Conservation (phyloP, 1,284 basidiomycete species). For the Sporisorium reilianum region DNA sequence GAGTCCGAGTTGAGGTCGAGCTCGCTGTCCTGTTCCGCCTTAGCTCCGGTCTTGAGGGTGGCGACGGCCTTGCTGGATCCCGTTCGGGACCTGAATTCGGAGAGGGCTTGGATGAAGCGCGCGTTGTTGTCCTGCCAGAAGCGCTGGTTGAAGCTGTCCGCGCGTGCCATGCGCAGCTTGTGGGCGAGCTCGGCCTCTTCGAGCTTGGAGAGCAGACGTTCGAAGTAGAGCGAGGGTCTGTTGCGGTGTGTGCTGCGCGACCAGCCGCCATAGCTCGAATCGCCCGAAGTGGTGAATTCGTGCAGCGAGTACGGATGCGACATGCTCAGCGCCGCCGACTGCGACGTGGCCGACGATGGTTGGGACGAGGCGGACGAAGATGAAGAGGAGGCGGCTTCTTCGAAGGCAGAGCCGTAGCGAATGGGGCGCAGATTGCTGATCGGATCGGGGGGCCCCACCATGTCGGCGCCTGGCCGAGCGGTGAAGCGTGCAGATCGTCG, state of each 20-base stretch:
- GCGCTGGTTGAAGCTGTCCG: slow-evolving; percentile 65
- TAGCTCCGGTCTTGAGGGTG: slow-evolving; percentile 5
- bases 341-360: slow-evolving; percentile 8
- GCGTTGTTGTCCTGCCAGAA: slow-evolving; percentile 68
- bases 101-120: slow-evolving; percentile 58
- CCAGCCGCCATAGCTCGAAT: slow-evolving; percentile 8
- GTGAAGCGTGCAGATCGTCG: slow-evolving; percentile 45
- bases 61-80: slow-evolving; percentile 42
- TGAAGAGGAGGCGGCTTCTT: slow-evolving; percentile 17
- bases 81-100: slow-evolving; percentile 45
- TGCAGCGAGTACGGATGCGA: slow-evolving; percentile 64
- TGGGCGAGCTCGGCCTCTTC: slow-evolving; percentile 62
- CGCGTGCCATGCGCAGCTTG: slow-evolving; percentile 53
- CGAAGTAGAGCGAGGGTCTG: slow-evolving; percentile 45
- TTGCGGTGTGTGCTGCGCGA: not conserved
- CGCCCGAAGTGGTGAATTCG: slow-evolving; percentile 53
- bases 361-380: slow-evolving; percentile 7
- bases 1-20: slow-evolving; percentile 42
- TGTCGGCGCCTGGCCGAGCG: slow-evolving; percentile 41
- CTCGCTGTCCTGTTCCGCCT: slow-evolving; percentile 21
- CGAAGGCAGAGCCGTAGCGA: slow-evolving; percentile 59
- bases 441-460: slow-evolving; percentile 62
- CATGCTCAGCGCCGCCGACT: slow-evolving; percentile 20
- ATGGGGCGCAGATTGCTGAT: slow-evolving; percentile 64
- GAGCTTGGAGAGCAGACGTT: slow-evolving; percentile 46